Conservation (phyloP, 2,329 filamentous ascomycete species). For the Aspergillus versicolor region DNA sequence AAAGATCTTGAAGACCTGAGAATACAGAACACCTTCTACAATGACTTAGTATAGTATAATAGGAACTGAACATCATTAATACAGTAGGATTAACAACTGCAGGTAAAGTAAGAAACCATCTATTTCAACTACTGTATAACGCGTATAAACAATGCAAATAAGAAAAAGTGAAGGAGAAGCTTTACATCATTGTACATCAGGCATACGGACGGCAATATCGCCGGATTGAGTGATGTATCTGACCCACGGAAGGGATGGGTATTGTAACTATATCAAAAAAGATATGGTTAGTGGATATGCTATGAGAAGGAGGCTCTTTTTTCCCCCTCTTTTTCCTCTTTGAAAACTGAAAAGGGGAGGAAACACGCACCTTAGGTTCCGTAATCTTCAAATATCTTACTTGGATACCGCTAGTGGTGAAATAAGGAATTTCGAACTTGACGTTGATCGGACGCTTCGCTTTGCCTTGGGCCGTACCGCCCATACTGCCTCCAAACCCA, state of each 20-base stretch:
- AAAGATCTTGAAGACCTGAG: too few species aligned
- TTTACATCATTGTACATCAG: slow-evolving; percentile 71
- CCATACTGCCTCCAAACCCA: slow-evolving; percentile 95
- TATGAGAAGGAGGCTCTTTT: background rate
- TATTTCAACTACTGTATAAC: slow-evolving; percentile 9
- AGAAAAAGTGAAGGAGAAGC: background rate
- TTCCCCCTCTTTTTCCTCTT: too few species aligned
- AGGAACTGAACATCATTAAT: too few species aligned
- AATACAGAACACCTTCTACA: too few species aligned
- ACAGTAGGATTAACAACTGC: background rate
- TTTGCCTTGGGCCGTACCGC: slow-evolving; percentile 80
- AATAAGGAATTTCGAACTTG: slow-evolving; percentile 99
- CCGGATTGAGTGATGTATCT: slow-evolving; percentile 98
- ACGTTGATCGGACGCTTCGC: slow-evolving; percentile 96
- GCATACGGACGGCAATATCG: slow-evolving; percentile 90
- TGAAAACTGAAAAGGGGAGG: background rate
- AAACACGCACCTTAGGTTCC: slow-evolving; percentile 84
- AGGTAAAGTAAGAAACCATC: background rate
- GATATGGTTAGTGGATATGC: background rate
- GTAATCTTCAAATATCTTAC: slow-evolving; percentile 99
- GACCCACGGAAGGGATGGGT: slow-evolving; percentile 95
- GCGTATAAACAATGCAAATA: background rate
- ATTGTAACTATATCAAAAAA: slow-evolving; percentile 72
- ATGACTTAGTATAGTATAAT: too few species aligned
- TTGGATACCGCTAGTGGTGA: slow-evolving; percentile 98